Percentiles rank a stretch among this genome's conserved stretches.
These are phyloP conservation scores for Sarcomyxa edulis DNA, from an alignment of 768 basidiomycete species.

Conservation along the genomic window DNA sequence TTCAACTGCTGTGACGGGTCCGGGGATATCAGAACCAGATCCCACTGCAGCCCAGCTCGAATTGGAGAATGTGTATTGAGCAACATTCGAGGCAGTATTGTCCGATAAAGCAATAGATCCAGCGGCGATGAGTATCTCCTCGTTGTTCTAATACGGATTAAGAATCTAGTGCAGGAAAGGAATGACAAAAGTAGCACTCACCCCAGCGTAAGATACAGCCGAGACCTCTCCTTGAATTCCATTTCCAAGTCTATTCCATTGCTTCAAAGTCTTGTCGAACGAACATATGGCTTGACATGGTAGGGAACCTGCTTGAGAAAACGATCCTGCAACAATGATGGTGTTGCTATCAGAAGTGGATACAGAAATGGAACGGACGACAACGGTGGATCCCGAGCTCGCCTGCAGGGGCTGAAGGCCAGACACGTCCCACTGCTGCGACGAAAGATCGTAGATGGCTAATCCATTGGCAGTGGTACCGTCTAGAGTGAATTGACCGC, in stretches of 20 bases:
- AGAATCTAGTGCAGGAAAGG: constrained; percentile 7
- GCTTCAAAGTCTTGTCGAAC: constrained; percentile 59
- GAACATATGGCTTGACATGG: constrained; percentile 75
- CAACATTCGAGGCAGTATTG: constrained; percentile 65
- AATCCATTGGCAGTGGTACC: constrained; percentile 62
- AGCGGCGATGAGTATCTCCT: constrained; percentile 69
- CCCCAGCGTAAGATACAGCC: constrained; percentile 76
- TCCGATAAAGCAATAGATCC: constrained; percentile 72
- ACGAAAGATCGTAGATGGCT: constrained; percentile 72
- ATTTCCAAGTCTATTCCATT: constrained; percentile 77
- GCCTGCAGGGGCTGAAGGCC: constrained; percentile 58
- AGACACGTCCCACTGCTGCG: constrained; percentile 55
- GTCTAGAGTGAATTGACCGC: constrained; percentile 73
- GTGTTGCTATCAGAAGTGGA: constrained; percentile 54
- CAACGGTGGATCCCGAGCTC: constrained; percentile 43
- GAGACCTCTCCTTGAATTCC: constrained; percentile 82
- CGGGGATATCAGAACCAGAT: constrained; percentile 58
- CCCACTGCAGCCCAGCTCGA: constrained; percentile 72
- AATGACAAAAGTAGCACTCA: constrained; percentile 34
- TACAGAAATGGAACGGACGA: constrained; percentile 67
- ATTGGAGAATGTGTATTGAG: constrained; percentile 66
- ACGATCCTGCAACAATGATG: constrained; percentile 85
- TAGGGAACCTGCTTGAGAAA: constrained; percentile 71
- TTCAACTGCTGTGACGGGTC: constrained; percentile 85
- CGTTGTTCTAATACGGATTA: constrained; percentile 42